Evolutionary conservation across 768 basidiomycete genomes (phyloP).

Genomic region (Cystofilobasidium capitatum): DNA sequence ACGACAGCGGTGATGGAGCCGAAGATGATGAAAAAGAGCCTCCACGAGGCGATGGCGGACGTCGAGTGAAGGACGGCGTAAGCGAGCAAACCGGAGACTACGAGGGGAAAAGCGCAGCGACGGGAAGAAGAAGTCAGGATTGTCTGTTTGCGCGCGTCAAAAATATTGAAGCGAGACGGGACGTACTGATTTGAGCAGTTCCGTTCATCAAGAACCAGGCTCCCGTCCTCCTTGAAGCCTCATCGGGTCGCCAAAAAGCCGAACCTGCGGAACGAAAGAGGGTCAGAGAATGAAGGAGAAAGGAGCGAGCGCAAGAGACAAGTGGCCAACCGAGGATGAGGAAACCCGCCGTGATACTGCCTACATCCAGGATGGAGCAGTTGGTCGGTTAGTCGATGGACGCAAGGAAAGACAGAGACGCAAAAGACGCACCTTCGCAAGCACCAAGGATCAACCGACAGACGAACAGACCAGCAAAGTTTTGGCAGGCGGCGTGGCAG

Average conservation of each 20-base stretch:
- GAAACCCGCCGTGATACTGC: not conserved
- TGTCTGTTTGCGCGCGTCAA: no score
- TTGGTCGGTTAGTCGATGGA: no score
- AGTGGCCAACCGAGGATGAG: not conserved
- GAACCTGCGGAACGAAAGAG: constrained; percentile 21
- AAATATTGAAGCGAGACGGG: not conserved
- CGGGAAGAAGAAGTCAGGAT: not conserved
- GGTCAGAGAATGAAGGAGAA: not conserved
- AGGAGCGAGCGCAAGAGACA: not conserved
- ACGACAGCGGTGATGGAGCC: constrained; percentile 31
- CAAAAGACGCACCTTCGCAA: constrained; percentile 28
- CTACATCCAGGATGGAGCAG: no score
- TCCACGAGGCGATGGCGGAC: constrained; percentile 29
- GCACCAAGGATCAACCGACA: constrained; percentile 27
- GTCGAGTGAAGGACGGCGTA: constrained; percentile 31
- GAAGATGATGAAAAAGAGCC: constrained; percentile 31
- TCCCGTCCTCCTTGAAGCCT: constrained; percentile 32
- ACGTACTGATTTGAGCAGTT: no score
- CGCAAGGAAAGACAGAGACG: not conserved
- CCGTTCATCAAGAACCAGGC: constrained; percentile 32
- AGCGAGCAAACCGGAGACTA: constrained; percentile 29
- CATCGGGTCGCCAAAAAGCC: constrained; percentile 29
- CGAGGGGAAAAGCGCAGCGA: constrained; percentile 21
- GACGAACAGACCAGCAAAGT: constrained; percentile 32
- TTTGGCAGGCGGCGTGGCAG: constrained; percentile 32